Percentiles rank a stretch among this genome's conserved stretches.
These are phyloP conservation scores for Albifimbria verrucaria DNA, from an alignment of 2,329 filamentous ascomycete species.

Conservation along the genomic window DNA sequence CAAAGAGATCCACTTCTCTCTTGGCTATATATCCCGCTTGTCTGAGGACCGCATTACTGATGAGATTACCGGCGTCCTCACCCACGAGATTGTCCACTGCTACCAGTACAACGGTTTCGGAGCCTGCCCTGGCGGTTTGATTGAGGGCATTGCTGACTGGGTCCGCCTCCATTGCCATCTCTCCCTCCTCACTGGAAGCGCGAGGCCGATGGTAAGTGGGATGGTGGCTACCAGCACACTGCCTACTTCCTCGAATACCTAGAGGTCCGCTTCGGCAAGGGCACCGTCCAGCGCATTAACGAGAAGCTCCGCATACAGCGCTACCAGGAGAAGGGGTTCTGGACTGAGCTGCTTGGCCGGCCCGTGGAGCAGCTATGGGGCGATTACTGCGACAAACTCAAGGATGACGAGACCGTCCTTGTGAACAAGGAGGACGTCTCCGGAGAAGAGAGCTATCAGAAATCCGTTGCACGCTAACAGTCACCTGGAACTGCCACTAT, in stretches of 20 bases:
- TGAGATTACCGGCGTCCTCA: slow-evolving; percentile 80
- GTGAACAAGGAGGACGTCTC: slow-evolving; percentile 2
- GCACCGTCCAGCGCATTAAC: slow-evolving; percentile 62
- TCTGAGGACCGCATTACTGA: slow-evolving; percentile 37
- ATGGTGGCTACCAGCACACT: slow-evolving; percentile 85
- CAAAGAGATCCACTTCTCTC: slow-evolving; percentile 89
- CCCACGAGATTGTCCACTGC: slow-evolving; percentile 93
- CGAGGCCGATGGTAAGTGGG: slow-evolving; percentile 63
- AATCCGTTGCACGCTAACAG: no score
- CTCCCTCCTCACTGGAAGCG: slow-evolving; percentile 77
- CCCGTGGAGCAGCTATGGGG: slow-evolving; percentile 69
- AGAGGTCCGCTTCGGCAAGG: slow-evolving; percentile 61
- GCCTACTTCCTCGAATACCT: slow-evolving; percentile 89
- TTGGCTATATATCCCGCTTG: slow-evolving; percentile 64
- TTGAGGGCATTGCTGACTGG: slow-evolving; percentile 93
- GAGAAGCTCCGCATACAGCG: slow-evolving; percentile 59
- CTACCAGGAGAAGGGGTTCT: slow-evolving; percentile 65
- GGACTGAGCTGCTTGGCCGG: slow-evolving; percentile 65
- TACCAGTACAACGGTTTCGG: slow-evolving; percentile 73
- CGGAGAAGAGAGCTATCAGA: neutral
- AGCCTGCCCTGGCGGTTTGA: slow-evolving; percentile 68
- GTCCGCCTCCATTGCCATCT: slow-evolving; percentile 73
- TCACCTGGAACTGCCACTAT: no score
- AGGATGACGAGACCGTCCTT: slow-evolving; percentile 5
- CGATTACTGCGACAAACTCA: slow-evolving; percentile 55